Evolutionary conservation across 768 basidiomycete species (phyloP).

Genomic region (Saitozyma podzolica): DNA sequence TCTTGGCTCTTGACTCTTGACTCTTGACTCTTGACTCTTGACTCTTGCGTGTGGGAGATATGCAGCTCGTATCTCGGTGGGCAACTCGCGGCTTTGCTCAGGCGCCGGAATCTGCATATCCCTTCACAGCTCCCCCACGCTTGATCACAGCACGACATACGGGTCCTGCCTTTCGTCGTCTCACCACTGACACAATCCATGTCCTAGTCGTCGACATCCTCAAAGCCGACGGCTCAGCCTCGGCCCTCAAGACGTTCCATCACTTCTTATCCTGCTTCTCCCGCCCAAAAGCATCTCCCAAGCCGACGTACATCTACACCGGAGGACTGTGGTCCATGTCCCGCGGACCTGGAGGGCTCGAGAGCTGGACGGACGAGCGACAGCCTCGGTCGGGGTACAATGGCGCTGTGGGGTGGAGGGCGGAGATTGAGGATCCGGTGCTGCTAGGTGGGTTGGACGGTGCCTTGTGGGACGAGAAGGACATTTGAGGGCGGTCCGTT

Average conservation of each 20-base stretch:
- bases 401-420: conserved; percentile 23
- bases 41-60: too few species aligned
- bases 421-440: conserved; percentile 23
- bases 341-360: conserved; percentile 50
- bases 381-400: conserved; percentile 19
- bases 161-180: neutral
- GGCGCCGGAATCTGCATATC: too few species aligned
- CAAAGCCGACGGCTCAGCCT: conserved; percentile 39
- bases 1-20: too few species aligned
- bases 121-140: too few species aligned
- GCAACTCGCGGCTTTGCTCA: too few species aligned
- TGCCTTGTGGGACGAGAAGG: too few species aligned
- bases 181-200: neutral
- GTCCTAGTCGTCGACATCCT: conserved; percentile 31
- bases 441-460: conserved; percentile 20
- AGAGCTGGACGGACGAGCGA: conserved; percentile 39
- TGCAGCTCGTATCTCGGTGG: too few species aligned
- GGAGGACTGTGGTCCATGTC: conserved; percentile 58
- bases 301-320: conserved; percentile 57
- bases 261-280: conserved; percentile 13
- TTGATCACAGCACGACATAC: too few species aligned
- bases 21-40: too few species aligned
- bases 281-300: conserved; percentile 44
- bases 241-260: conserved; percentile 30
- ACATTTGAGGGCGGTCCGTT: too few species aligned